These are phyloP conservation scores for Vitis hybrid DNA, from an alignment of 177 flowering plant genomes.

Conservation along the genomic window DNA sequence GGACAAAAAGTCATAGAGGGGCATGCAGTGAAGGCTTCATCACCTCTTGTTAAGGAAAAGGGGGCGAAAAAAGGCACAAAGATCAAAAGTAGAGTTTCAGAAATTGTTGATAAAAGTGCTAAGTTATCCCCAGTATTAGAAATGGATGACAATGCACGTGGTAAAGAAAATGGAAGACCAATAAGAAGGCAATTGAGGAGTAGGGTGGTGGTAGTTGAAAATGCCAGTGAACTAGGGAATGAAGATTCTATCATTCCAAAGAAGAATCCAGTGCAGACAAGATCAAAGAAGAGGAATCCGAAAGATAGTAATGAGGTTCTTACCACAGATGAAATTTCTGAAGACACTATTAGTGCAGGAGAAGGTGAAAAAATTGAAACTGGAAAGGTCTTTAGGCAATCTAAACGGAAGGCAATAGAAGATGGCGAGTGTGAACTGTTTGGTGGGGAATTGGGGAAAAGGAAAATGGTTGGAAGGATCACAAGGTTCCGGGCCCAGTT, in stretches of 20 bases:
- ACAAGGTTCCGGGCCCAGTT: neutral
- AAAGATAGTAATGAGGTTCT: neutral
- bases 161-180: neutral
- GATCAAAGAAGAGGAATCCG: no score
- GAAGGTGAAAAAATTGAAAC: conserved; percentile 6
- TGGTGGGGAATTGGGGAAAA: neutral
- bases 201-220: no score
- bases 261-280: no score
- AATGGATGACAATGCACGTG: conserved; percentile 5
- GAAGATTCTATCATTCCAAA: no score
- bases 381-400: conserved; percentile 11
- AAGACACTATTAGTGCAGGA: neutral
- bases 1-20: conserved; percentile 11
- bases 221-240: no score
- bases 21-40: neutral
- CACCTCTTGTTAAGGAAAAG: conserved; percentile 13
- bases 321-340: neutral
- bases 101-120: neutral
- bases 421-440: neutral
- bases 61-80: conserved; percentile 12
- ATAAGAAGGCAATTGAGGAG: neutral
- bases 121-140: neutral
- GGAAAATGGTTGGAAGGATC: conserved; percentile 6
- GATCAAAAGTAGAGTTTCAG: neutral
- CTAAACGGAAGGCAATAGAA: conserved; percentile 13